Base-by-base conservation (phyloP, 2,329 filamentous ascomycete genomes). In the Stachybotrys echinatus region DNA sequence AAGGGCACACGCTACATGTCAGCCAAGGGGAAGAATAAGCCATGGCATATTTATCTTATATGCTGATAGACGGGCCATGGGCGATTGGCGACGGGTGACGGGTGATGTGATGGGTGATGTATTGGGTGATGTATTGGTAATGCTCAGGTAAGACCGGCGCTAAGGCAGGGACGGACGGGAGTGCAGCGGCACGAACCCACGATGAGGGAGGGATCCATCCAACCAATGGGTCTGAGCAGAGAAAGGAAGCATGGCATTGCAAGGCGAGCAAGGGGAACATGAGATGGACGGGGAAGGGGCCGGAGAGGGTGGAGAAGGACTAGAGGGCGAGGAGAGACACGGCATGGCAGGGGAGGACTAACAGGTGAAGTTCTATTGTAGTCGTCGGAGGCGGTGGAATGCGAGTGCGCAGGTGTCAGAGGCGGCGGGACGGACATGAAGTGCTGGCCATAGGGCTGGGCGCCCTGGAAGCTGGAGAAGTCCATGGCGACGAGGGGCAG, bases 351-450 rank as follows among this genome's bases (percentile, higher is more conserved):
- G n/a, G n/a, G 52, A 45, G 50, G 51, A 75, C 76, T 68, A 68
- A 82, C 79, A 63, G 77, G 74, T 57, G 79, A 81, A 48, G 75
- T 75, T 51, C 69, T 74, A 61, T 68, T 73, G 66, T 76, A 81
- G 49, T 81, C 78, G 50, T 81, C 77, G 37, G 78, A 80, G 23
- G 69, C 67, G 42, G 74, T 74, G 49, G 78, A 79, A 58, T 77
- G 77, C 50, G 77, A 76, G 63, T 78, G 74, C 50, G 77, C 79
- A 23, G 79, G 78, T 54, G 78, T 80, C 61, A 80, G 61, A 45
- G 77, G 77, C 50, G 74, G 68, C 50, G 74, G 68, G 48, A 81
- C 74, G 55, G 72, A 70, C 62, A 81, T 72, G 62, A 80, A 81
- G 59, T 73, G 72, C 58, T 75, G 76, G 10, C 10, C 27, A 66